Percentiles rank a stretch among this genome's conserved stretches.
phyloP scores from a whole-genome alignment of 805 yeast genomes.

The Deakozyma indianensis region DNA sequence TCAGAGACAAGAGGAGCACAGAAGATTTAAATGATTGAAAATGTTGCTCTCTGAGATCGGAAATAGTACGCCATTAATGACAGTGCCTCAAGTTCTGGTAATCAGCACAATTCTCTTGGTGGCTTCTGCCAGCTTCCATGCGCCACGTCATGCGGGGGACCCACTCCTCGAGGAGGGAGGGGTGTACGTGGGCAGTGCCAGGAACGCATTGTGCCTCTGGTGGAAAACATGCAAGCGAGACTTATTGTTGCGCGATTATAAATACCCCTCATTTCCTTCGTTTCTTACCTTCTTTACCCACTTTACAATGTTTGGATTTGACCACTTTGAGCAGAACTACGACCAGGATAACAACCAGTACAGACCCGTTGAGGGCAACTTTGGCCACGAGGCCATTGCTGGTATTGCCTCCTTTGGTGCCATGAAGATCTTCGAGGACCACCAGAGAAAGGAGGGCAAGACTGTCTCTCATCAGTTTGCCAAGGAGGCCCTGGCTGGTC shows the following conservation, averaged over 20 bases:
- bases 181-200: too few species aligned
- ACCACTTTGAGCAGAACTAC: slow-evolving; percentile 8
- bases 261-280: neutral
- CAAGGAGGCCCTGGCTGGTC: slow-evolving; percentile 16
- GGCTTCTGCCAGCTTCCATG: too few species aligned
- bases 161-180: too few species aligned
- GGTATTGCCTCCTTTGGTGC: slow-evolving; percentile 19
- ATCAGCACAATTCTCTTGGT: too few species aligned
- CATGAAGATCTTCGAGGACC: slow-evolving; percentile 16
- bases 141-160: too few species aligned
- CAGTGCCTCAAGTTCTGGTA: too few species aligned
- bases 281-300: neutral
- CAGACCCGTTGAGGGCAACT: slow-evolving; percentile 10
- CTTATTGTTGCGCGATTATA: slow-evolving; percentile 7
- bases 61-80: too few species aligned
- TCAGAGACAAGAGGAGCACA: too few species aligned
- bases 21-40: too few species aligned
- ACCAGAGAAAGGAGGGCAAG: slow-evolving; percentile 17
- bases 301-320: slow-evolving; percentile 10
- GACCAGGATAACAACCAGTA: slow-evolving; percentile 11
- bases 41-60: too few species aligned
- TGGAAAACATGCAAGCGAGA: slow-evolving; percentile 13
- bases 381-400: slow-evolving; percentile 18
- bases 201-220: slow-evolving; percentile 23
- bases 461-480: slow-evolving; percentile 18